Percentiles rank a stretch among this genome's conserved stretches.
These are phyloP conservation scores for Spergularia bocconei DNA, from an alignment of 148 eudicot species.

Conservation along the genomic window DNA sequence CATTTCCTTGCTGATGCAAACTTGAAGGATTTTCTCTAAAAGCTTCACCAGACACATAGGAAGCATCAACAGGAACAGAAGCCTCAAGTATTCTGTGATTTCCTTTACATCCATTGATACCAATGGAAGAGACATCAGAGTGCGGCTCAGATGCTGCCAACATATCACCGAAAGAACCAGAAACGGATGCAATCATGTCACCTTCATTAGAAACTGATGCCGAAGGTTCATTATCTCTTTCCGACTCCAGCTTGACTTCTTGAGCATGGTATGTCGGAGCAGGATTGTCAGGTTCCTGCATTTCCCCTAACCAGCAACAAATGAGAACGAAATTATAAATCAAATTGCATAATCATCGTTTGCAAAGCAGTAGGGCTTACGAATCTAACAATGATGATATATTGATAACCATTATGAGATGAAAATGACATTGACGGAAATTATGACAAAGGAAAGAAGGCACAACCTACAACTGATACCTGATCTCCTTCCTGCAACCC, in stretches of 20 bases:
- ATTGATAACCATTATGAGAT: background rate
- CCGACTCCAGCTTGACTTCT: constrained; percentile 33
- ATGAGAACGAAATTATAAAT: constrained; percentile 44
- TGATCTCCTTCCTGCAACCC: constrained; percentile 46
- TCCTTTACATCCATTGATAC: constrained; percentile 27
- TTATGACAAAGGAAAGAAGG: constrained; percentile 34
- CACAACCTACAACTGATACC: constrained; percentile 90
- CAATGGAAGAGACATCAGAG: constrained; percentile 27
- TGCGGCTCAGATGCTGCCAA: constrained; percentile 25
- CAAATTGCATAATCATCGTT: constrained; percentile 19
- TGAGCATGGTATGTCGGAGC: constrained; percentile 31
- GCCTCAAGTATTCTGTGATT: constrained; percentile 21
- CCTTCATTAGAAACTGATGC: too few species aligned
- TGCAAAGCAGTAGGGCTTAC: background rate
- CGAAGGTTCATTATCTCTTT: constrained; percentile 22
- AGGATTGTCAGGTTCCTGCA: constrained; percentile 66
- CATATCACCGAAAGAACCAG: constrained; percentile 17
- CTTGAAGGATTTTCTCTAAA: constrained; percentile 12
- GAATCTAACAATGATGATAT: background rate
- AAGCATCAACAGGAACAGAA: constrained; percentile 25
- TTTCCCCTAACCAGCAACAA: constrained; percentile 81
- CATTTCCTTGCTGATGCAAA: constrained; percentile 16
- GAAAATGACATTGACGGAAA: background rate
- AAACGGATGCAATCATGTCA: constrained; percentile 8
- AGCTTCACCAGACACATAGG: constrained; percentile 16